Conservation (phyloP, 208 protist genomes). For the Trypanosoma avium region DNA sequence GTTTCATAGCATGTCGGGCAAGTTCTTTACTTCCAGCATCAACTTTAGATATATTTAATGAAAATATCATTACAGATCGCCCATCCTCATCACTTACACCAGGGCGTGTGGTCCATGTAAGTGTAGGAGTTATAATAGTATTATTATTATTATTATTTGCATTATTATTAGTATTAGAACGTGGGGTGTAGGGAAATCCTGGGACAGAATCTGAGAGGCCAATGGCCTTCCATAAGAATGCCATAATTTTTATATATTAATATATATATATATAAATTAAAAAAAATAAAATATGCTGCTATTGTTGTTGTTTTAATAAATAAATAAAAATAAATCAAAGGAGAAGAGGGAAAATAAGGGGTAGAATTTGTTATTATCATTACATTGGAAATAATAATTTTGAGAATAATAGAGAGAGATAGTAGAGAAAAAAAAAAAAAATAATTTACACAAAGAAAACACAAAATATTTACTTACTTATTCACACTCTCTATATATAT, state of each 20-base stretch:
- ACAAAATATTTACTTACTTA: too few species aligned
- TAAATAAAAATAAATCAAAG: too few species aligned
- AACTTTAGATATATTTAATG: slow-evolving; percentile 20
- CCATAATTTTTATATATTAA: slow-evolving; percentile 30
- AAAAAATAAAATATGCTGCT: too few species aligned
- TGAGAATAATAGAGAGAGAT: not conserved
- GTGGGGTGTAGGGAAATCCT: slow-evolving; percentile 70
- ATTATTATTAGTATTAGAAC: not conserved
- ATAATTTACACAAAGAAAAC: slow-evolving; percentile 4
- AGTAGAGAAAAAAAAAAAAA: slow-evolving; percentile 1
- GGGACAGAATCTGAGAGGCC: slow-evolving; percentile 62
- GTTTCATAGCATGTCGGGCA: slow-evolving; percentile 63
- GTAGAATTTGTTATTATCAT: too few species aligned
- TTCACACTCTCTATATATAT: too few species aligned
- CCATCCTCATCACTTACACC: slow-evolving; percentile 53
- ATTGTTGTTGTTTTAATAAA: too few species aligned
- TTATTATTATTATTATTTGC: not conserved
- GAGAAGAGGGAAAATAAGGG: too few species aligned
- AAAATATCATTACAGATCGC: slow-evolving; percentile 62
- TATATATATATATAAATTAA: not conserved
- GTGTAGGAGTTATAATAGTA: slow-evolving; percentile 13
- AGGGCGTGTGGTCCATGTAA: slow-evolving; percentile 51
- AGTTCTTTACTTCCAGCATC: slow-evolving; percentile 30
- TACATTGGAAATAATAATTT: too few species aligned
- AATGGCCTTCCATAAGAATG: slow-evolving; percentile 74